phyloP scores from a whole-genome alignment of 257 asterid species.

The Plantago elongata region DNA sequence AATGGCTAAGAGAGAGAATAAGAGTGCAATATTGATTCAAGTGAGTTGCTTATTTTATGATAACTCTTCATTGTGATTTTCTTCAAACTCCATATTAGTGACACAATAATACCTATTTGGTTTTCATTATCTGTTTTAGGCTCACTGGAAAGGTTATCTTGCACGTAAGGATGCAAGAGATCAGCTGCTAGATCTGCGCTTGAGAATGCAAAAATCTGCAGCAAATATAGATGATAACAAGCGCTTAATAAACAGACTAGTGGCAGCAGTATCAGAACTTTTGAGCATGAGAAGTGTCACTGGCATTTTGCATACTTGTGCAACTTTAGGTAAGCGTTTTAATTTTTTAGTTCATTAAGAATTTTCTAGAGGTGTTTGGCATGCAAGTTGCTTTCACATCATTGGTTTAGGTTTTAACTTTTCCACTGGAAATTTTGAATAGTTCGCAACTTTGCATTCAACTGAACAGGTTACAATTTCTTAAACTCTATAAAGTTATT shows the following conservation, averaged over 20 bases:
- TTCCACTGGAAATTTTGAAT: too few relatives aligned
- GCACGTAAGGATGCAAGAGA: slow-evolving; percentile 66
- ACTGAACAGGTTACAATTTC: too few relatives aligned
- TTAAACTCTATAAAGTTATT: too few relatives aligned
- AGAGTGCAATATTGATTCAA: slow-evolving; percentile 53
- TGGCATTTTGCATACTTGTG: slow-evolving; percentile 79
- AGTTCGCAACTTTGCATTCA: too few relatives aligned
- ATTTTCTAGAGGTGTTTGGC: not conserved
- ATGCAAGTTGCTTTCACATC: not conserved
- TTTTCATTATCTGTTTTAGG: not conserved
- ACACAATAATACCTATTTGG: not conserved
- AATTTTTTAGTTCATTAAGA: not conserved
- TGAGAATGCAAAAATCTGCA: slow-evolving; percentile 81
- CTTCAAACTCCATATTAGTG: slow-evolving; percentile 6
- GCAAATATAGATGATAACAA: slow-evolving; percentile 74
- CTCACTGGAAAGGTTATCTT: slow-evolving; percentile 73
- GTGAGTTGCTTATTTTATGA: slow-evolving; percentile 30
- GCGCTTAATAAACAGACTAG: slow-evolving; percentile 84
- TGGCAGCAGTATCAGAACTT: slow-evolving; percentile 83
- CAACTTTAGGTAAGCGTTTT: slow-evolving; percentile 61
- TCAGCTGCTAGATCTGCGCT: slow-evolving; percentile 62
- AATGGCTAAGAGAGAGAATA: slow-evolving; percentile 40
- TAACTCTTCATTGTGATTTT: slow-evolving; percentile 8
- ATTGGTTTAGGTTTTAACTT: not conserved
- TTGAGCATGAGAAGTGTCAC: slow-evolving; percentile 73